Evolutionary conservation across 371 early-diverging fungal genomes (phyloP), one percentile per base, ranked within the genome.

Genomic region (Actinomortierella wolfii): DNA sequence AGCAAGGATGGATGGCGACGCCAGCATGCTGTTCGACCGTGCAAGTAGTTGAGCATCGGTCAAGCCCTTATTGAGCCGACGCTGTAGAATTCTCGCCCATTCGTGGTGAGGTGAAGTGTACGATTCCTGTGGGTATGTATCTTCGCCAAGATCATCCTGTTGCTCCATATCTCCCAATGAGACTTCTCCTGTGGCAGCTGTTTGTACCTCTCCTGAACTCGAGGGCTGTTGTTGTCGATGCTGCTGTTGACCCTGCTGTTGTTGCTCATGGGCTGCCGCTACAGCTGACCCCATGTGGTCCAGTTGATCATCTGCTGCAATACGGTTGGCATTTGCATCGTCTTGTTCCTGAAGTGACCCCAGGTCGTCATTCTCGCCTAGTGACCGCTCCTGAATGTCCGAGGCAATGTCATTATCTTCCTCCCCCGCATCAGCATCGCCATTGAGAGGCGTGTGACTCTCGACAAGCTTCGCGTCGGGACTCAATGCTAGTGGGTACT

Each of bases 21-120:
- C 73, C n/a, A 73, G 51, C 73, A 73, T 73, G 39, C 73, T 73
- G 57, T 67, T 73, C 13, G 73, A 73, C 23, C 73, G 59, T 5
- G 73, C 63, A 8, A 69, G 51, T 13, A 71, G 41, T 21, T 73
- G 73, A 1, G 73, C 73, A 46, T 73, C 73, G 47, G 40, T 66
- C 14, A 73, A 59, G 34, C 67, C 67, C 47, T 62, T 73, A 43
- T 59, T 59, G 5, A 73, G 73, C 17, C 73, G 73, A 18, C 51
- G 57, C 45, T 73, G 62, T 9, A 73, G 45, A 23, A 73, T 62
- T 53, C 59, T 49, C 1, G 73, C 73, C 73, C 73, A 73, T 25
- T 73, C 73, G 21, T 67, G 67, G 54, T 62, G 50, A 0, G 73
- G 73, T 8, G 73, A 73, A 23, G 67, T 73, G 29, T 73, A 73